phyloP scores from a whole-genome alignment of 2,329 filamentous ascomycete species.

The Ascomycota sp. region DNA sequence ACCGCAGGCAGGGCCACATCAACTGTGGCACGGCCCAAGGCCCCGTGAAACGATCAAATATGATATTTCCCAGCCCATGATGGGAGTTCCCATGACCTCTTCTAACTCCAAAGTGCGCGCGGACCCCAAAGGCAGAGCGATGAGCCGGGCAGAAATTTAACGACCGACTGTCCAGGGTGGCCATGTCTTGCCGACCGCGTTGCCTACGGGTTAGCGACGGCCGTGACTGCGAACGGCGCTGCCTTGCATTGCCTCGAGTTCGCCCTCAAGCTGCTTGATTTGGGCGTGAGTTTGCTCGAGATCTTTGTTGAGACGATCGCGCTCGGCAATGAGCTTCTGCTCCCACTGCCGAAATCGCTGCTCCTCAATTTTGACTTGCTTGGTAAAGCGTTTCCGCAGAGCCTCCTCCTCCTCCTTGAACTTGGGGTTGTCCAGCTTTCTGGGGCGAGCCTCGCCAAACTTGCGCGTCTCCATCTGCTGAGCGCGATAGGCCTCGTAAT shows the following conservation, averaged over 20 bases:
- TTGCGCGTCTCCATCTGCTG: conserved; percentile 99
- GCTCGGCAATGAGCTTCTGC: conserved; percentile 97
- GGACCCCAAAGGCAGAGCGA: conserved; percentile 12
- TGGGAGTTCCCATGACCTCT: conserved; percentile 11
- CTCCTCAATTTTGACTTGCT: conserved; percentile 99
- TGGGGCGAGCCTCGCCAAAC: conserved; percentile 89
- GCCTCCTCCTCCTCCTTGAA: conserved; percentile 99
- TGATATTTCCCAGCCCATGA: conserved; percentile 8
- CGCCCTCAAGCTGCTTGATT: conserved; percentile 79
- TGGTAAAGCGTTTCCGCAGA: conserved; percentile 94
- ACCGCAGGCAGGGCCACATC: neutral
- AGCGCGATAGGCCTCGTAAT: conserved; percentile 97
- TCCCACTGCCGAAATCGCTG: conserved; percentile 98
- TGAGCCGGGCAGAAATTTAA: conserved; percentile 8
- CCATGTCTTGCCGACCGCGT: conserved; percentile 6
- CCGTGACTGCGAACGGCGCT: conserved; percentile 78
- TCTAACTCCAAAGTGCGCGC: conserved; percentile 10
- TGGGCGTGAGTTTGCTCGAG: conserved; percentile 90
- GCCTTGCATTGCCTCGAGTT: conserved; percentile 87
- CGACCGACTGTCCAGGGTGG: conserved; percentile 10
- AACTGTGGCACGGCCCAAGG: neutral
- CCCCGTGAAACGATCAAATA: conserved; percentile 10
- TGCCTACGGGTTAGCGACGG: conserved; percentile 46
- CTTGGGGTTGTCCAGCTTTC: conserved; percentile 99
- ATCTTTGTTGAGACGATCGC: conserved; percentile 98